These are phyloP conservation scores for Puccinia novopanici DNA, from an alignment of 1,284 basidiomycete genomes.

Conservation along the genomic window DNA sequence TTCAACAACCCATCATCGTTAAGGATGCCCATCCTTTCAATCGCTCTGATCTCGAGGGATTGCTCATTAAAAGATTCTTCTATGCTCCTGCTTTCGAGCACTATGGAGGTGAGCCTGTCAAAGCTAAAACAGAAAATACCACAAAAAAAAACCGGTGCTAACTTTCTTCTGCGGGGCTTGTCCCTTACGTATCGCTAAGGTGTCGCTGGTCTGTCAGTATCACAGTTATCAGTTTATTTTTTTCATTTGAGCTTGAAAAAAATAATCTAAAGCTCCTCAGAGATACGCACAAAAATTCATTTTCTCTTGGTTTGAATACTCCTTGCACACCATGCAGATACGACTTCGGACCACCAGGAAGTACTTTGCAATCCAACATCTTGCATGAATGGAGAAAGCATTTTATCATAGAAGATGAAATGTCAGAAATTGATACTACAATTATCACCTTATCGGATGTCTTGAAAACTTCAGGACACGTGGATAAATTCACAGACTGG, in stretches of 20 bases:
- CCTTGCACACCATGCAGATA: constrained; percentile 52
- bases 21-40: constrained; percentile 74
- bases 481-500: constrained; percentile 98
- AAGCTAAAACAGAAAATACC: not conserved
- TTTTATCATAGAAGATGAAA: constrained; percentile 97
- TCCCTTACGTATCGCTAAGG: constrained; percentile 5
- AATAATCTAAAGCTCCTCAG: no score
- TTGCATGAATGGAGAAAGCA: constrained; percentile 95
- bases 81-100: constrained; percentile 98
- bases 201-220: constrained; percentile 36
- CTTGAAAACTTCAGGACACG: constrained; percentile 96
- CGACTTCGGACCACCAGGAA: constrained; percentile 76
- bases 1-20: constrained; percentile 4
- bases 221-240: not conserved
- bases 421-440: constrained; percentile 98
- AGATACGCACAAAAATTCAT: not conserved
- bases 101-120: constrained; percentile 74
- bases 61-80: constrained; percentile 92
- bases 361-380: constrained; percentile 93
- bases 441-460: constrained; percentile 94
- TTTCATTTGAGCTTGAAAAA: not conserved
- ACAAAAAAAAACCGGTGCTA: not conserved
- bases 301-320: constrained; percentile 23
- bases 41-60: constrained; percentile 79
- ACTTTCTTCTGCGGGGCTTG: constrained; percentile 2